A percentile compares a stretch with the other conserved stretches of the same genome.
Conservation (phyloP, 2,329 filamentous ascomycete genomes). For the Colletotrichum destructivum region DNA sequence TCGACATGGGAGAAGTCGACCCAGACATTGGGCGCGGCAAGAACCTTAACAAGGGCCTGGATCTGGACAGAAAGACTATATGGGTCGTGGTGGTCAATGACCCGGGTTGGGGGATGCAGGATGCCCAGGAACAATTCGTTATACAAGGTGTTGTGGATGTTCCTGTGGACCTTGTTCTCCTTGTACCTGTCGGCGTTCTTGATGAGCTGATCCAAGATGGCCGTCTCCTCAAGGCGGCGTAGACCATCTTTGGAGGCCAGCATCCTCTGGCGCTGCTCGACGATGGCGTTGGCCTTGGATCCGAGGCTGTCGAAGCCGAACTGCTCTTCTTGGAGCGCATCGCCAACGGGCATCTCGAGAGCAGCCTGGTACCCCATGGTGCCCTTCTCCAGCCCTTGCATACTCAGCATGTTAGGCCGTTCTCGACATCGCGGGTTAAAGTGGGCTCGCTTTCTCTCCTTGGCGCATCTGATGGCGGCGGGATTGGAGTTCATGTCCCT, state of each 20-base stretch:
- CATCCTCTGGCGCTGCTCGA: conserved; percentile 72
- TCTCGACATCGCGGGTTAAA: conserved; percentile 74
- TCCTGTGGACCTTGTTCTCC: conserved; percentile 65
- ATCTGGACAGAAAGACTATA: conserved; percentile 80
- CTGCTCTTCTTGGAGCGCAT: conserved; percentile 75
- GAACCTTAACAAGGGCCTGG: conserved; percentile 75
- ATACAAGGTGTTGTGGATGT: conserved; percentile 66
- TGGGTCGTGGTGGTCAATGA: conserved; percentile 71
- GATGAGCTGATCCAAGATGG: conserved; percentile 72
- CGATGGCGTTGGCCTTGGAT: conserved; percentile 67
- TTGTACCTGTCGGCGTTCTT: conserved; percentile 70
- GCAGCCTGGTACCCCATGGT: conserved; percentile 79
- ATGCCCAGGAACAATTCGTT: conserved; percentile 74
- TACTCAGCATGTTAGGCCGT: conserved; percentile 80
- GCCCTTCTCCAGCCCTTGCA: conserved; percentile 79
- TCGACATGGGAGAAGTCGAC: conserved; percentile 82
- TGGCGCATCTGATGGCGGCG: conserved; percentile 58
- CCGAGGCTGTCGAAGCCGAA: conserved; percentile 71
- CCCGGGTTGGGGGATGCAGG: conserved; percentile 69
- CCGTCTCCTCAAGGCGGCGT: conserved; percentile 69
- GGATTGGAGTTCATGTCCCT: conserved; percentile 63
- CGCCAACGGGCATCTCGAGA: conserved; percentile 75
- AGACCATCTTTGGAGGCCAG: conserved; percentile 68
- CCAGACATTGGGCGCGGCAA: conserved; percentile 78
- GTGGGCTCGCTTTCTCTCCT: conserved; percentile 66